These are phyloP conservation scores for Achaetomium macrosporum DNA, from an alignment of 2,329 filamentous ascomycete species.

Conservation along the genomic window DNA sequence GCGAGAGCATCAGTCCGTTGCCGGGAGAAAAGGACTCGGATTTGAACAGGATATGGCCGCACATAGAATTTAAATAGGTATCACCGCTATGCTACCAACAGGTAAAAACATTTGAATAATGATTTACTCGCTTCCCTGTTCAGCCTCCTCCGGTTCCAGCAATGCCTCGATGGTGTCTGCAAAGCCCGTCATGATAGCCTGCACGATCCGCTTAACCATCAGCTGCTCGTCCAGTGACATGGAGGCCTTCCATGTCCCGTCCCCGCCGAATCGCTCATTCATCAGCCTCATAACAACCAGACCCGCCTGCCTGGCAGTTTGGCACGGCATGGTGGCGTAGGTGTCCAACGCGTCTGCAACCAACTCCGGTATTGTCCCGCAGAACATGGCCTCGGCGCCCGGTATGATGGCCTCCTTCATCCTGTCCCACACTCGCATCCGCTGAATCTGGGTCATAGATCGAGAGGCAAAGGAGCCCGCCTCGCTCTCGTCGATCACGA, in stretches of 20 bases:
- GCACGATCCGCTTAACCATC: constrained; percentile 21
- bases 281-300: constrained; percentile 14
- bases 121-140: neutral
- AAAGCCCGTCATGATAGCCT: constrained; percentile 24
- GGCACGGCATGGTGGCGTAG: constrained; percentile 19
- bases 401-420: constrained; percentile 23
- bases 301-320: constrained; percentile 14
- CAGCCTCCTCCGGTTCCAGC: constrained; percentile 4
- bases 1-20: too few relatives aligned
- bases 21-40: too few relatives aligned
- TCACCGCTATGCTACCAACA: neutral
- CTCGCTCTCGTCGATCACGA: constrained; percentile 14
- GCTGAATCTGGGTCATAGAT: constrained; percentile 18
- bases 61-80: neutral
- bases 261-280: constrained; percentile 21
- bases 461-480: constrained; percentile 9
- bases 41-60: too few relatives aligned
- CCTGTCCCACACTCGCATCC: constrained; percentile 19
- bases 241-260: constrained; percentile 21
- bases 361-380: constrained; percentile 13
- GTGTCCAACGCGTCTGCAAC: constrained; percentile 17
- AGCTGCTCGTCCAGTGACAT: constrained; percentile 19
- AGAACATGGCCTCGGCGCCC: constrained; percentile 22
- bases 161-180: constrained; percentile 18
- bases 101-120: neutral